Evolutionary conservation across 768 basidiomycete species (phyloP).

Genomic region (Phylloporus rhodoxanthus): DNA sequence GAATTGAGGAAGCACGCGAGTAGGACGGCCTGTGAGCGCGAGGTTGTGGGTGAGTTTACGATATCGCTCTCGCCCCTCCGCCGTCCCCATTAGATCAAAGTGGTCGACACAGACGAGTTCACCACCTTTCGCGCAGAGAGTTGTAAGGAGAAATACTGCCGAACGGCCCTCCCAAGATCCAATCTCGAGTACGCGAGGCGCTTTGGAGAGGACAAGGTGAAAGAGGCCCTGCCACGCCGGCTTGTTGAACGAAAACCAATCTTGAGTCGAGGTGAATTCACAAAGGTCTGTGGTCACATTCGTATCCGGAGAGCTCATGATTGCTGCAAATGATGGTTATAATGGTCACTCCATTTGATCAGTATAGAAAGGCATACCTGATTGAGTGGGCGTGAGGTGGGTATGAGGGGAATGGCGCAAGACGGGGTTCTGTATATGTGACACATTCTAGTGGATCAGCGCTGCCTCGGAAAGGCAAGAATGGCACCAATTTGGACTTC

Average conservation of each 20-base stretch:
- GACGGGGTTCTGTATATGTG: slow-evolving; percentile 15
- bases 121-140: slow-evolving; percentile 40
- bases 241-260: slow-evolving; percentile 49
- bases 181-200: slow-evolving; percentile 49
- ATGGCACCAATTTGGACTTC: slow-evolving; percentile 9
- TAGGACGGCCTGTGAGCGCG: slow-evolving; percentile 36
- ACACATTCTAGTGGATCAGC: background rate
- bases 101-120: slow-evolving; percentile 54
- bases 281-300: slow-evolving; percentile 18
- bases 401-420: background rate
- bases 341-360: background rate
- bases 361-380: background rate
- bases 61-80: slow-evolving; percentile 42
- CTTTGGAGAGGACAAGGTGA: slow-evolving; percentile 30
- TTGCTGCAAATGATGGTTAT: slow-evolving; percentile 8
- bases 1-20: slow-evolving; percentile 46
- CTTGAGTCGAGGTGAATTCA: slow-evolving; percentile 47
- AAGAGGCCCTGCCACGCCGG: slow-evolving; percentile 41
- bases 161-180: slow-evolving; percentile 64
- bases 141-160: slow-evolving; percentile 47
- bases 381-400: background rate
- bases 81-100: slow-evolving; percentile 48
- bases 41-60: slow-evolving; percentile 45
- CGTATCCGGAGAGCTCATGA: slow-evolving; percentile 8
- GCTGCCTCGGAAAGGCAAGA: slow-evolving; percentile 1